phyloP scores from a whole-genome alignment of 768 basidiomycete species.

The Phylloporus rhodoxanthus region DNA sequence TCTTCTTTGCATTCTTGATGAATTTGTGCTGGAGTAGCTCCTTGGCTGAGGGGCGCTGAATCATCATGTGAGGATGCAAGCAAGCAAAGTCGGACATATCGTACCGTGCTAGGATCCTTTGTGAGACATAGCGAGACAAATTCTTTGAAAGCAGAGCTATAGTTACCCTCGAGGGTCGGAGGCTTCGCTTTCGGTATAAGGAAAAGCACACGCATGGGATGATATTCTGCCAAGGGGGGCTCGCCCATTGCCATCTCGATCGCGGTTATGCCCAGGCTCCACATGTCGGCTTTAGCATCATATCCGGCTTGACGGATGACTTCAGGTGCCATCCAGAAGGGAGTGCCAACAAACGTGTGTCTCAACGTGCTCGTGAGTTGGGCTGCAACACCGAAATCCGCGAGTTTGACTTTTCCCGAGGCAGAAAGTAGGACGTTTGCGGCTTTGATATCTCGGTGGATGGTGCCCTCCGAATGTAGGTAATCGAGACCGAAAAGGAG shows the following conservation, averaged over 20 bases:
- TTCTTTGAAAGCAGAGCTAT: constrained; percentile 84
- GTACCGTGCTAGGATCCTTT: constrained; percentile 79
- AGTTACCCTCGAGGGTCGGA: constrained; percentile 82
- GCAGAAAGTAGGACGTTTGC: constrained; percentile 92
- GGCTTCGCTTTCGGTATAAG: constrained; percentile 96
- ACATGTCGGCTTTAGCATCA: constrained; percentile 93
- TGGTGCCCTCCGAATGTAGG: constrained; percentile 92
- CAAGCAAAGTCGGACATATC: constrained; percentile 17
- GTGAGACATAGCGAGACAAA: constrained; percentile 88
- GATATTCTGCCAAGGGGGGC: constrained; percentile 93
- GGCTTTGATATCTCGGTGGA: constrained; percentile 98
- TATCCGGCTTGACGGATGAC: constrained; percentile 97
- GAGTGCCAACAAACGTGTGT: constrained; percentile 96
- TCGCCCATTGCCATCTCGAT: constrained; percentile 98
- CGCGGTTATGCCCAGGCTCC: constrained; percentile 96
- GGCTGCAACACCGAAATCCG: constrained; percentile 97
- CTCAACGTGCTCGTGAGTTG: constrained; percentile 91
- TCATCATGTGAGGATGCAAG: constrained; percentile 11
- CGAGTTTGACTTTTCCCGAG: constrained; percentile 90
- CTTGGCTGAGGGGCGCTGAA: constrained; percentile 81
- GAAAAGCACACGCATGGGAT: constrained; percentile 98
- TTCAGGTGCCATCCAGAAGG: constrained; percentile 99
- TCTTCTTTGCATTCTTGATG: constrained; percentile 78
- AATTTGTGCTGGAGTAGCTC: constrained; percentile 93
- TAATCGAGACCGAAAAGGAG: constrained; percentile 91